Conservation (phyloP, 768 basidiomycete species). For the Phlebiopsis gigantea region DNA sequence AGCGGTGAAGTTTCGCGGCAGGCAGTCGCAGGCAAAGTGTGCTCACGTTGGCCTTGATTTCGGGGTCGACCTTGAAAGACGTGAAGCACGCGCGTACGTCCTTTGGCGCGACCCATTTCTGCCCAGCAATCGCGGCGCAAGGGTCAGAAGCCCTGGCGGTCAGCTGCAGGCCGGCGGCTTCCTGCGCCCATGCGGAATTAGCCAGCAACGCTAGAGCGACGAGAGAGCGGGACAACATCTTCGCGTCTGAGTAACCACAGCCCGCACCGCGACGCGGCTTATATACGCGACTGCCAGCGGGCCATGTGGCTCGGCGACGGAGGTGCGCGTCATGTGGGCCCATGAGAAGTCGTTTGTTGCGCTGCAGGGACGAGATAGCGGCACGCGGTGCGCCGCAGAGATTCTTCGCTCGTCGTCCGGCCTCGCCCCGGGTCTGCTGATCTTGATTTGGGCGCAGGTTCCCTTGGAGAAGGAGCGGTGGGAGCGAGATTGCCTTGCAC, state of each 20-base stretch:
- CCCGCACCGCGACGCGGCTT: background rate
- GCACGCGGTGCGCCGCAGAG: background rate
- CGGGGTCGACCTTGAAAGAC: conserved; percentile 42
- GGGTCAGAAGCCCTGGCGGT: conserved; percentile 33
- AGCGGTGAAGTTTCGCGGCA: background rate
- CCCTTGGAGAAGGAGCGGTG: background rate
- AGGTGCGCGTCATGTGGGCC: background rate
- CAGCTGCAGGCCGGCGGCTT: background rate
- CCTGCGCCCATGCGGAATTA: background rate
- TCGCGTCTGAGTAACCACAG: background rate
- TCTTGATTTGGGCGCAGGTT: conserved; percentile 2
- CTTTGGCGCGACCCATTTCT: conserved; percentile 49
- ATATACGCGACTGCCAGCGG: background rate
- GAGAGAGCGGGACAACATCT: background rate
- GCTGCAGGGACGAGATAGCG: background rate
- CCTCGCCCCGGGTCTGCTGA: background rate
- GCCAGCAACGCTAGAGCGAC: background rate
- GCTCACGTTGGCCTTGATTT: conserved; percentile 46
- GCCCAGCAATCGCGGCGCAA: conserved; percentile 46
- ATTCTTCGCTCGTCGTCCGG: background rate
- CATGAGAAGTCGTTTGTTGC: background rate
- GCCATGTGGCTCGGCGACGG: background rate
- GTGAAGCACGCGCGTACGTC: conserved; percentile 48
- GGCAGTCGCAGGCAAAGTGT: background rate
- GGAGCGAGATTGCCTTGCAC: too few species aligned